A percentile compares a stretch with the other conserved stretches of the same genome.
Evolutionary conservation across 768 basidiomycete genomes (phyloP).

Genomic region (Russula earlei): DNA sequence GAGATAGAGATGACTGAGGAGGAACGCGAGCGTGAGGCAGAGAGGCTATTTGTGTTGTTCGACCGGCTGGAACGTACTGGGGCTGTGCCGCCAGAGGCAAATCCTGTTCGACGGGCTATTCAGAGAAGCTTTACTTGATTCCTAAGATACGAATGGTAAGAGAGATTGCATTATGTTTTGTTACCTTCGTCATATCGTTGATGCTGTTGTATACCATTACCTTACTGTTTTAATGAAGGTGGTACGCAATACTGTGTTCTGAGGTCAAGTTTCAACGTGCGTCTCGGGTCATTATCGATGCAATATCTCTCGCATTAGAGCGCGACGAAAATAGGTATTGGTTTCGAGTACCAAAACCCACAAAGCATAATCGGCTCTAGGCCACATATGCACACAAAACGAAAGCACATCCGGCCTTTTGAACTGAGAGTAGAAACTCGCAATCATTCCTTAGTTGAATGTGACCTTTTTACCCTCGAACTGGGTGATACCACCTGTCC

Average conservation of each 20-base stretch:
- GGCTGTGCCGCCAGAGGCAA: conserved; percentile 51
- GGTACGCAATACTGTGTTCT: background rate
- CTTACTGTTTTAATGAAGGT: conserved; percentile 4
- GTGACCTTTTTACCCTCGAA: conserved; percentile 63
- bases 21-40: conserved; percentile 91
- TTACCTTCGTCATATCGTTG: background rate
- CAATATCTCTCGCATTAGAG: background rate
- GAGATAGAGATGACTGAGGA: conserved; percentile 77
- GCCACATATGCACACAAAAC: background rate
- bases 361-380: background rate
- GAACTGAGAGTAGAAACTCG: background rate
- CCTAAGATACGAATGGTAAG: no score
- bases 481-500: conserved; percentile 54
- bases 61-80: conserved; percentile 78
- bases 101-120: conserved; percentile 66
- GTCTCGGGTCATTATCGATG: no score
- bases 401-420: background rate
- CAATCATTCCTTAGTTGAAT: conserved; percentile 29
- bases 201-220: conserved; percentile 6
- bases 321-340: background rate
- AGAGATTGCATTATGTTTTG: background rate
- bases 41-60: conserved; percentile 85
- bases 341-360: background rate
- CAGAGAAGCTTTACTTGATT: conserved; percentile 33
- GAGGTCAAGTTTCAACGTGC: background rate